Evolutionary conservation across 257 asterid genomes (phyloP).

Genomic region (Verbascum thapsus): DNA sequence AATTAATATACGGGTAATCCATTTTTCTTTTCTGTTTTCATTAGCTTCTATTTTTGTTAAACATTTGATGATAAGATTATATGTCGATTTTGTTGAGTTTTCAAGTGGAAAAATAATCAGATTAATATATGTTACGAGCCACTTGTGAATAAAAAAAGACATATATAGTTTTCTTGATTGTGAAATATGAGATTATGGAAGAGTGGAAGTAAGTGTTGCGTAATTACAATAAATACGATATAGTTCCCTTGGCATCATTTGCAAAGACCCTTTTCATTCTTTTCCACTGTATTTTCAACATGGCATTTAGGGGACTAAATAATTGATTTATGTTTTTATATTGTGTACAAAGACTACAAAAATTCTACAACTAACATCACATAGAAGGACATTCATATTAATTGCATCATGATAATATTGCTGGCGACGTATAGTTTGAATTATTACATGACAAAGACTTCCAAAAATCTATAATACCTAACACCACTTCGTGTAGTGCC

Average conservation of each 20-base stretch:
- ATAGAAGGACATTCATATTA: slow-evolving; percentile 17
- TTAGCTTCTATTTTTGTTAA: background rate
- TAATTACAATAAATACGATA: slow-evolving; percentile 31
- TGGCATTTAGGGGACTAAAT: slow-evolving; percentile 1
- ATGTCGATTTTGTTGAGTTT: no score
- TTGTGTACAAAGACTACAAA: background rate
- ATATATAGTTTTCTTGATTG: background rate
- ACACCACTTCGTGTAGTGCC: no score
- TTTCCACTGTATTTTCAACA: slow-evolving; percentile 20
- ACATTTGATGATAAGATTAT: no score
- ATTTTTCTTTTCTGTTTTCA: background rate
- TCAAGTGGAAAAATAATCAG: no score
- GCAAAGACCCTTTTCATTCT: background rate
- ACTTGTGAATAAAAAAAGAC: no score
- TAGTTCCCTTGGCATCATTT: slow-evolving; percentile 26
- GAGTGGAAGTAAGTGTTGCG: slow-evolving; percentile 25
- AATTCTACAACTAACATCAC: no score
- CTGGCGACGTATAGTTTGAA: slow-evolving; percentile 10
- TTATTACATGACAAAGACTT: background rate
- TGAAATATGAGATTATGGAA: background rate
- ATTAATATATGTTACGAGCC: no score
- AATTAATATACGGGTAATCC: background rate
- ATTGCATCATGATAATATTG: slow-evolving; percentile 5
- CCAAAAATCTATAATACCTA: background rate
- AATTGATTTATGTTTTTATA: background rate